Percentiles rank a stretch among this genome's conserved stretches.
Conservation (phyloP, 2,329 filamentous ascomycete genomes). For the Ophiocordyceps sinensis region DNA sequence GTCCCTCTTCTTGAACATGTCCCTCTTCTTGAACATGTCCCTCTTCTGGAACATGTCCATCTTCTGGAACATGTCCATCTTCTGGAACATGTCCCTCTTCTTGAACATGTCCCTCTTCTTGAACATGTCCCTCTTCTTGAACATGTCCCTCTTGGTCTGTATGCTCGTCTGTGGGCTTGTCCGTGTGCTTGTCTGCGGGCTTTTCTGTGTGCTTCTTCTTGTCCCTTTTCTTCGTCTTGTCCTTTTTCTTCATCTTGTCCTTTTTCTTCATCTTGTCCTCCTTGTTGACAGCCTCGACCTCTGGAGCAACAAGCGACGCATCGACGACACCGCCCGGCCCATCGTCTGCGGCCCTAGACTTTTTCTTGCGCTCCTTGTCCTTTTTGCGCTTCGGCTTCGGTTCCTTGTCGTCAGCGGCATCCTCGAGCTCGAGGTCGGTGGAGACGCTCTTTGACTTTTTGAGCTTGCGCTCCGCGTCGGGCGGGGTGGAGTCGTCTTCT, state of each 20-base stretch:
- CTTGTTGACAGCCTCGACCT: conserved; percentile 1
- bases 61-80: neutral
- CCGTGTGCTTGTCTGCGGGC: neutral
- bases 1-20: neutral
- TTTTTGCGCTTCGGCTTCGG: neutral
- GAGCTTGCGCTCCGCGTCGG: conserved; percentile 28
- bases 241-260: conserved; percentile 14
- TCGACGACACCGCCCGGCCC: neutral
- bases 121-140: neutral
- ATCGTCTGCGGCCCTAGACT: neutral
- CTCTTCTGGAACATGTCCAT: too few species aligned
- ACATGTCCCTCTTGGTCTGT: neutral
- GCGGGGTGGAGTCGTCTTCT: conserved; percentile 21
- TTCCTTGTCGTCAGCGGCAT: neutral
- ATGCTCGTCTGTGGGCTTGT: too few species aligned
- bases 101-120: neutral
- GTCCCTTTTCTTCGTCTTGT: conserved; percentile 11
- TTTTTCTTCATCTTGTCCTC: conserved; percentile 16
- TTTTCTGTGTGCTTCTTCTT: conserved; percentile 8
- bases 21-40: neutral
- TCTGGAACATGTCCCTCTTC: neutral
- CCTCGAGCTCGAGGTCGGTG: conserved; percentile 4
- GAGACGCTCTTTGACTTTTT: conserved; percentile 35
- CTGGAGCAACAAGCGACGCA: neutral
- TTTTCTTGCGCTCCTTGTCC: conserved; percentile 12